These are phyloP conservation scores for Aaosphaeria pasadenensis DNA, from an alignment of 2,329 filamentous ascomycete species.

Conservation along the genomic window DNA sequence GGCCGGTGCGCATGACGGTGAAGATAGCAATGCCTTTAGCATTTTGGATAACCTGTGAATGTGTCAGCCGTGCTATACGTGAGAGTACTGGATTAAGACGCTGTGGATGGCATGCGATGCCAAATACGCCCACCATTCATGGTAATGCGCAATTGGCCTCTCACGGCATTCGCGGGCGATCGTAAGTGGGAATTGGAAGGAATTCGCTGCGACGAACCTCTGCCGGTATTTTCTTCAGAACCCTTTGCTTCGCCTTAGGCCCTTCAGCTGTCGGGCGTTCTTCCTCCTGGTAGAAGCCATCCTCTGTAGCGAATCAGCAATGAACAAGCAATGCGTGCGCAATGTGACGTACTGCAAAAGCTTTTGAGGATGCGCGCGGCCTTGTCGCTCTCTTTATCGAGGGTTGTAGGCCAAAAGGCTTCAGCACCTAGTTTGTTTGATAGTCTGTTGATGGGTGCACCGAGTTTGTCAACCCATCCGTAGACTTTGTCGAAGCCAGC, in stretches of 20 bases:
- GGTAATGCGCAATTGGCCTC: no score
- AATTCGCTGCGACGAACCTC: conserved; percentile 31
- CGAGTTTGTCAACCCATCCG: conserved; percentile 64
- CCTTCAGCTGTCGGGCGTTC: conserved; percentile 45
- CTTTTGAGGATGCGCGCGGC: conserved; percentile 84
- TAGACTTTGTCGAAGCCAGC: conserved; percentile 69
- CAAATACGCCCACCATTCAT: no score
- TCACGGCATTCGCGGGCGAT: background rate
- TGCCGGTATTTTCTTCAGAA: conserved; percentile 80
- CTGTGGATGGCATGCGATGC: no score
- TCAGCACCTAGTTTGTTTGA: conserved; percentile 80
- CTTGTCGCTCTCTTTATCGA: conserved; percentile 90
- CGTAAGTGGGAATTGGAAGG: background rate
- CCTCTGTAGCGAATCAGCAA: conserved; percentile 43
- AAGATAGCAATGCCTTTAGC: conserved; percentile 91
- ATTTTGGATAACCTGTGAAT: conserved; percentile 70
- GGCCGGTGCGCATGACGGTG: conserved; percentile 89
- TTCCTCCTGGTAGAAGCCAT: conserved; percentile 66
- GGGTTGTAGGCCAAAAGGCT: conserved; percentile 78
- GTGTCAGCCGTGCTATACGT: no score
- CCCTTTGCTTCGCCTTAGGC: conserved; percentile 59
- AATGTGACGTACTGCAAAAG: conserved; percentile 72
- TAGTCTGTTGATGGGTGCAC: conserved; percentile 73
- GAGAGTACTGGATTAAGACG: no score
- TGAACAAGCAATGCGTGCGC: conserved; percentile 7